Base-by-base conservation (phyloP, 257 asterid species). In the Cordia subcordata region DNA sequence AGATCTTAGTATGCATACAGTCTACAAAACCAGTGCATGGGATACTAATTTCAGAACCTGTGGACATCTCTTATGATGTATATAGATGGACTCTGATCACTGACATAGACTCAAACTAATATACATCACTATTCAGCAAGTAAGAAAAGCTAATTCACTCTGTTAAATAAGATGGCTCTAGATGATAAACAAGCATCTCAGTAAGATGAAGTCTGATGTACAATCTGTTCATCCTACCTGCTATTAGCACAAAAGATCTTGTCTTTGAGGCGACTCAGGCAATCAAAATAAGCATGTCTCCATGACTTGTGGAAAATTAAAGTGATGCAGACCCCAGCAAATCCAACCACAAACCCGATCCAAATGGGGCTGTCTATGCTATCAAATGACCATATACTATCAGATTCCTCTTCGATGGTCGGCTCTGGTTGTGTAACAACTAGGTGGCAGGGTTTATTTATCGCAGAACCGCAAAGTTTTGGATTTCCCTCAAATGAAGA, bases 401-500 rank as follows among this genome's bases (percentile, higher is more conserved):
- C 32, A 5, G 55, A 53, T 5, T 53, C 73, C 13, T 54, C 80
- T 0, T 8, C 52, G 1, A n/a, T 27, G 3, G 9, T 37, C 58
- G 9, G 5, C 19, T 17, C 60, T 9, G 14, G 55, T 15, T 22
- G 59, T 8, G 18, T 13, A 4, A 0, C 13, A 0, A 9, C 55
- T 3, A 17, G 47, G 21, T 4, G 4, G 52, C 89, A 82, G 3
- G 8, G 55, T 63, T 58, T 63, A 1, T 27, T 61, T 10, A 80
- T 11, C 3, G 44, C 38, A 19, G n/a, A 10, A 1, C 90, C 90
- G 16, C 86, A 82, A 3, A 83, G 84, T 50, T 65, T 61, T 0
- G 76, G 79, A 62, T 83, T 83, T 39, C 86, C 90, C 55, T 67
- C 71, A 18, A 77, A 83, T 0, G 86, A 67, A 27, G 50, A 42